Base-by-base conservation (phyloP, 129 eudicot genomes). In the Centella asiatica region DNA sequence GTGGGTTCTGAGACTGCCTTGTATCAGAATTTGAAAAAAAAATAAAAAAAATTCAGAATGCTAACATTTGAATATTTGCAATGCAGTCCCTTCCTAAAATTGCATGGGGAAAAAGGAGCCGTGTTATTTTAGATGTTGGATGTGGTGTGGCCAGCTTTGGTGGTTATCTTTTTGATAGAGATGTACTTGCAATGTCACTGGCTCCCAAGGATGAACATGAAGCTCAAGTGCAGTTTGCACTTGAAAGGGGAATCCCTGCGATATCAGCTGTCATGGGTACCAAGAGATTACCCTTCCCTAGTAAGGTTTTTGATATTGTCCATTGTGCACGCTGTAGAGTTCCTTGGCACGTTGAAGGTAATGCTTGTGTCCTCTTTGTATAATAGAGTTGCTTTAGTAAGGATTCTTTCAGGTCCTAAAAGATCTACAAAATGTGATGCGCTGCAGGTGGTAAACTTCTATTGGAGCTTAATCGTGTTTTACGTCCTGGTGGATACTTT, bases 121-220 rank as follows among this genome's bases (percentile, higher is more conserved):
- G 86, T 14, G 86, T 83, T 57, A 70, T 83, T 25, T 55, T 83
- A 51, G 90, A 83, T 68, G 90, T 83, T 67, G 90, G 90, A 60
- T 83, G 90, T 71, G 90, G 90, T 15, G 90, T 83, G 65, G 90
- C 90, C 63, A 83, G 90, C 60, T 83, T 83, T 52, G 86, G 90
- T 10, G 86, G 86, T 4, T 83, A 73, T 71, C 83, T 83, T 51
- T 83, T 83, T 23, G 90, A 83, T 27, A 74, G 83, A 74, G 83
- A 80, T 36, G 90, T 83, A 1, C 67, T 83, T 57, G 77, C 86
- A n/a, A 67, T 83, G 76, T 83, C 90, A 29, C 69, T 83, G 51
- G 90, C 90, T 31, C 90, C 90, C 39, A 83, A 83, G 66, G 90
- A 83, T 71, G 90, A 80, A 70, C 90, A 83, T 14, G 90, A 83